These are phyloP conservation scores for Tritrichomonas foetus DNA, from an alignment of 208 protist genomes.

Conservation along the genomic window DNA sequence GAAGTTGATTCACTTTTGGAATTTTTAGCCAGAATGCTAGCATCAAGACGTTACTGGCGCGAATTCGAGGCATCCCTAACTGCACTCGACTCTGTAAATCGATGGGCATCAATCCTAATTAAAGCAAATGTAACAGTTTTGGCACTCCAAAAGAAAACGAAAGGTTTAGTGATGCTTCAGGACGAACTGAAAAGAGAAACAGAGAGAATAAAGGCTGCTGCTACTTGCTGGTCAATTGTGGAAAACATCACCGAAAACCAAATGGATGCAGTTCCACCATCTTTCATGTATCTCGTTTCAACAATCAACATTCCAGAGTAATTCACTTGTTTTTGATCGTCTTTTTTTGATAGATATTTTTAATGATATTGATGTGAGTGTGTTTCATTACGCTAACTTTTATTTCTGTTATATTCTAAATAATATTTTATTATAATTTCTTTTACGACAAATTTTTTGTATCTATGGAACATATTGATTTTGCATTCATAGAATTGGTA, in stretches of 20 bases:
- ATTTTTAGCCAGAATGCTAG: background rate
- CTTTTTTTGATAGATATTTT: no score
- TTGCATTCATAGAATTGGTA: no score
- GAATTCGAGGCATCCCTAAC: slow-evolving; percentile 8
- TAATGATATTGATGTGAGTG: no score
- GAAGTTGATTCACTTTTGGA: background rate
- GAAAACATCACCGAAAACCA: background rate
- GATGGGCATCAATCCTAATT: background rate
- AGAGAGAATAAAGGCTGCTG: background rate
- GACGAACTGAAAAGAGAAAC: background rate
- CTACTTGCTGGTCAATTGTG: background rate
- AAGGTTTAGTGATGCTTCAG: background rate
- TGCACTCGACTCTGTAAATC: background rate
- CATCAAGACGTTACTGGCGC: background rate
- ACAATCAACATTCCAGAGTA: background rate
- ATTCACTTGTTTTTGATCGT: no score
- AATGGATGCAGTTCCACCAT: background rate
- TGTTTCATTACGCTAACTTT: no score
- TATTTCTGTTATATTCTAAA: no score
- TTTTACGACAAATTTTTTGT: no score
- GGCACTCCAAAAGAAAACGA: background rate
- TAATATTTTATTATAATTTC: no score
- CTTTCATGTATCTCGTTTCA: slow-evolving; percentile 24
- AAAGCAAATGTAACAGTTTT: background rate
- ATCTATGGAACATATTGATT: no score